Evolutionary conservation across 1,284 basidiomycete species (phyloP).

Genomic region (Ustilago xerochloae): DNA sequence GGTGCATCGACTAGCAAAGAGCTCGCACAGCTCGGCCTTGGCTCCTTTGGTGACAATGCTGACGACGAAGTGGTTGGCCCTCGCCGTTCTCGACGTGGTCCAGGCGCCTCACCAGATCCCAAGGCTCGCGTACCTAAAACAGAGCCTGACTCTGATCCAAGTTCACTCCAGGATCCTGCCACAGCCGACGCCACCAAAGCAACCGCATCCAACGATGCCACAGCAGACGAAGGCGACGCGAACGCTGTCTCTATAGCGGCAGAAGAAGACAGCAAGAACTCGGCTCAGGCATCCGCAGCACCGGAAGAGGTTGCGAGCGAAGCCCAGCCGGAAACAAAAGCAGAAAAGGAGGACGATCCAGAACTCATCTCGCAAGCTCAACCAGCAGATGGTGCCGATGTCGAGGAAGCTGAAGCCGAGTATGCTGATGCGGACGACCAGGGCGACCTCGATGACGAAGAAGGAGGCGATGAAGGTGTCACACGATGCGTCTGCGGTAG

Average conservation of each 20-base stretch:
- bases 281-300: constrained; percentile 6
- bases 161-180: constrained; percentile 13
- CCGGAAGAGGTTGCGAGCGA: constrained; percentile 22
- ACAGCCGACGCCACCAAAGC: neutral
- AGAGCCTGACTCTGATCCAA: constrained; percentile 18
- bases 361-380: neutral
- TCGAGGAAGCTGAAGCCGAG: constrained; percentile 23
- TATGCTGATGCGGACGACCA: constrained; percentile 38
- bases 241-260: neutral
- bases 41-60: constrained; percentile 46
- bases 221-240: neutral
- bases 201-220: constrained; percentile 1
- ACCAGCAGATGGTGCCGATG: neutral
- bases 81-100: constrained; percentile 44
- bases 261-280: constrained; percentile 1
- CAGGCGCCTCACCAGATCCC: constrained; percentile 40
- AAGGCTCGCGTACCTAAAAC: constrained; percentile 33
- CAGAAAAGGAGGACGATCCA: constrained; percentile 18
- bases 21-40: constrained; percentile 50
- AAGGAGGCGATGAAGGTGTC: constrained; percentile 79
- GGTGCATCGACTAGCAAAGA: constrained; percentile 43
- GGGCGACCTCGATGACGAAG: constrained; percentile 69
- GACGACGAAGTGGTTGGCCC: constrained; percentile 45
- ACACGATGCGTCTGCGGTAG: constrained; percentile 94
- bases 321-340: neutral